Evolutionary conservation across 495 filamentous ascomycete species (phyloP).

Genomic region (Astrothelium subdiscretum): DNA sequence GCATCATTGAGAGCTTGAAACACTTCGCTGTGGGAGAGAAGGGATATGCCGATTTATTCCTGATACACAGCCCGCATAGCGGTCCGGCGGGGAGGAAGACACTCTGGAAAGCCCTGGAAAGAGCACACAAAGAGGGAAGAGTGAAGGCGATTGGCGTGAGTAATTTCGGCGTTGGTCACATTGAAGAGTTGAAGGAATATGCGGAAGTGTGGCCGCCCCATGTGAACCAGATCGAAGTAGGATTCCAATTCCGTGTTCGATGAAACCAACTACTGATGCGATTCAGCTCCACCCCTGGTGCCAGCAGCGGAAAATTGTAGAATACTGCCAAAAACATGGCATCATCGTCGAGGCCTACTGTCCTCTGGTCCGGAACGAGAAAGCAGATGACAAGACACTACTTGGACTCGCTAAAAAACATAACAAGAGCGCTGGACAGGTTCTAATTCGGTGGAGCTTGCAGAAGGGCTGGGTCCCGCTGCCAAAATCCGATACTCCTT

Average conservation of each 20-base stretch:
- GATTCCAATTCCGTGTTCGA: not conserved
- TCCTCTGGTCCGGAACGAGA: conserved; percentile 51
- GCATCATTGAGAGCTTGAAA: conserved; percentile 47
- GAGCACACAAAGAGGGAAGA: conserved; percentile 43
- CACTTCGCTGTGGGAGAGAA: conserved; percentile 46
- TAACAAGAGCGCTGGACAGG: conserved; percentile 30
- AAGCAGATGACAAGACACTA: conserved; percentile 44
- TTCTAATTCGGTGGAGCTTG: conserved; percentile 33
- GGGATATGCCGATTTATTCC: conserved; percentile 59
- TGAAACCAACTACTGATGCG: not conserved
- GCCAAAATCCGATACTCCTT: conserved; percentile 40
- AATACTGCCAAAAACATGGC: conserved; percentile 48
- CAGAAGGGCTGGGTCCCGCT: conserved; percentile 39
- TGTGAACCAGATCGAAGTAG: conserved; percentile 60
- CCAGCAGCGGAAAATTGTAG: conserved; percentile 49
- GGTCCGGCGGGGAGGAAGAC: conserved; percentile 42
- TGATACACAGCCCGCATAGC: conserved; percentile 52
- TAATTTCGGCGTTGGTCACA: conserved; percentile 53
- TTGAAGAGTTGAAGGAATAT: conserved; percentile 50
- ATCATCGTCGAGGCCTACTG: conserved; percentile 58
- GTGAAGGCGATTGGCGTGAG: conserved; percentile 56
- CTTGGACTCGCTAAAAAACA: conserved; percentile 42
- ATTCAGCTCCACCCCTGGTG: conserved; percentile 53
- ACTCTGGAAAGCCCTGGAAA: conserved; percentile 58
- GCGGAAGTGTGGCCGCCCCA: conserved; percentile 53